These are phyloP conservation scores for Volvariella volvacea DNA, from an alignment of 1,284 basidiomycete species.

Conservation along the genomic window DNA sequence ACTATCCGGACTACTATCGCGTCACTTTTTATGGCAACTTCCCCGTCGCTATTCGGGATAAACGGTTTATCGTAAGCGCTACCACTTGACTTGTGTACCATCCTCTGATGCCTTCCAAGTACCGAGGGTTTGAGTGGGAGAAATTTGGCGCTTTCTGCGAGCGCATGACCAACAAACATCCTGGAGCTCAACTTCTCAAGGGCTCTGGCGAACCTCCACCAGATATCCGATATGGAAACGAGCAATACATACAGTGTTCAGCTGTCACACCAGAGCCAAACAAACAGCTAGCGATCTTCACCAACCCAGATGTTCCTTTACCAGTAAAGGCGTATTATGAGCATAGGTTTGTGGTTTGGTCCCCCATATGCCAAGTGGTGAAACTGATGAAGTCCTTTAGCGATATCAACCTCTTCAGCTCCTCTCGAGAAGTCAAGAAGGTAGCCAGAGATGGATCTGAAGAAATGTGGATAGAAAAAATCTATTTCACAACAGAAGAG, in stretches of 20 bases:
- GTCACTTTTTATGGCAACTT: conserved; percentile 93
- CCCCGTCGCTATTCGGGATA: conserved; percentile 76
- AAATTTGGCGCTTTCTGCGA: conserved; percentile 88
- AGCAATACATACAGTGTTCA: conserved; percentile 86
- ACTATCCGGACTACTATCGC: conserved; percentile 89
- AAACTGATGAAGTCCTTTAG: conserved; percentile 29
- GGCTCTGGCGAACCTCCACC: conserved; percentile 72
- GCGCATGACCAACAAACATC: conserved; percentile 88
- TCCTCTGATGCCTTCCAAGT: conserved; percentile 36
- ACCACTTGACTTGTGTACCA: not conserved
- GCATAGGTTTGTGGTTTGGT: conserved; percentile 49
- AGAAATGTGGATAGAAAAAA: conserved; percentile 87
- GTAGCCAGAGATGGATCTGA: conserved; percentile 54
- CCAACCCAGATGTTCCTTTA: conserved; percentile 77
- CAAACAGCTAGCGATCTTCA: conserved; percentile 72
- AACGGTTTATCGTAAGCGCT: conserved; percentile 79
- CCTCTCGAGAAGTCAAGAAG: conserved; percentile 63
- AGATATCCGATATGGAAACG: conserved; percentile 74
- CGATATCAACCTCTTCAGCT: conserved; percentile 78
- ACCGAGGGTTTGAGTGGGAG: conserved; percentile 90
- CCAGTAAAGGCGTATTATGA: conserved; percentile 85
- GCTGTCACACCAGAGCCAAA: conserved; percentile 85
- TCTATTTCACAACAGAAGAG: conserved; percentile 81
- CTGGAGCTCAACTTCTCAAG: conserved; percentile 78
- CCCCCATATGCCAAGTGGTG: conserved; percentile 3